Base-by-base conservation (phyloP, 1,284 basidiomycete genomes). In the Dichomitus squalens region DNA sequence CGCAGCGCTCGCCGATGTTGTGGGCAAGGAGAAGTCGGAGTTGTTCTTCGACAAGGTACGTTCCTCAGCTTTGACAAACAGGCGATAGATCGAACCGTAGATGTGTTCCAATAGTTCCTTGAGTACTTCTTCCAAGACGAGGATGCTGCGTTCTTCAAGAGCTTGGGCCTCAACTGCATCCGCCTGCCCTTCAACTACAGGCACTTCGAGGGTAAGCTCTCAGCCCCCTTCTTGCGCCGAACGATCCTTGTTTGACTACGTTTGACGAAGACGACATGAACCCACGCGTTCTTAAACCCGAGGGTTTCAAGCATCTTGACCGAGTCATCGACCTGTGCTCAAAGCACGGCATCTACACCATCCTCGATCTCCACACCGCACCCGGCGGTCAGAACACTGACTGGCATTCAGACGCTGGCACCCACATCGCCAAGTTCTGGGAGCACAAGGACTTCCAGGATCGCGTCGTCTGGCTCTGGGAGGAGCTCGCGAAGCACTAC, bases 391-490 rank as follows among this genome's bases (percentile, higher is more conserved):
- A 84, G 68, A 85, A 84, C 67, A 74, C 71, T 16, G 83, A 77
- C 62, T 84, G 82, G 82, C 81, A 82, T 68, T 72, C 72, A 9
- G 83, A 86, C 64, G 70, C 75, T 1, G 82, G 82, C 5, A 77
- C 76, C 14, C 82, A 86, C 66, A 75, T 82, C 38, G 82, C 82
- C 8, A 74, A 76, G 65, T 87, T 92, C 73, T 92, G 87, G 87
- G 76, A 76, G 11, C 88, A 90, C 74, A 88, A 83, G 64, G 88
- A 92, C 69, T 90, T 90, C 71, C 88, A 92, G 70, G 87, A 91
- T 67, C 78, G 88, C 4, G 71, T 84, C 2, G 73, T 90, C 39
- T 83, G 83, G 81, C 77, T 91, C 29, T 92, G 90, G 89, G 78
- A 76, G 50, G 73, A 86, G 64, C 75, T 91, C n/a, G 87, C 89